Evolutionary conservation across 257 asterid species (phyloP), one percentile per base, ranked within the genome.

Genomic region (Plantago major): DNA sequence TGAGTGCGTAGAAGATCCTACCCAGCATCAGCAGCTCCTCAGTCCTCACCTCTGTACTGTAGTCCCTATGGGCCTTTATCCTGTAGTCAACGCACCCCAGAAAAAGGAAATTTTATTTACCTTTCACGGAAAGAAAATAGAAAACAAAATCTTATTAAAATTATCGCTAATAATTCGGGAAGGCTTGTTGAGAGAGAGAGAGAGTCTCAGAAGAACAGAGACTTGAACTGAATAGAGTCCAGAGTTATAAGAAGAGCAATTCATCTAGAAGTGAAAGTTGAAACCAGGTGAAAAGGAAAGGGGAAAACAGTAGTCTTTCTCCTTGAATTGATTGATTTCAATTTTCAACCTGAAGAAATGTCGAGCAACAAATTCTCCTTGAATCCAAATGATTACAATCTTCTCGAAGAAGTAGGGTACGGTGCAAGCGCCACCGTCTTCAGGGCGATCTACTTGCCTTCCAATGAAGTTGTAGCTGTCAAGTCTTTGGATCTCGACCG

Each of bases 401-500:
- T 86, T 52, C 86, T 82, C 6, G 96, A 92, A 74, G 99, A 92
- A 82, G 88, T 92, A 8, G 99, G 99, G 10, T 74, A 80, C 44
- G 99, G 99, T 60, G 97, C 99, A 5, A 92, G 97, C 71, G 99
- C 99, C 10, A 82, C 89, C 65, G 99, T 92, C 54, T 84, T 76
- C 74, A 72, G 95, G 74, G 96, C 97, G 86, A 86, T 84, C 86
- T 82, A 83, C 78, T 68, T 82, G 77, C 99, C 99, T 48, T 63
- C 61, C 57, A 84, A 86, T 76, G 96, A 89, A 74, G 91, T 82
- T 58, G 87, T 92, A 55, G 99, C 99, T 2, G 90, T 92, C 67
- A 92, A 92, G 84, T 84, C 86, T 69, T 81, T 92, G 97, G 99
- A 92, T 92, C 99, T 92, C 88, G 99, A 92, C 89, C 96, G 99